These are phyloP conservation scores for Eucalyptus guilfoylei DNA, from an alignment of 345 rosid genomes.

Conservation along the genomic window DNA sequence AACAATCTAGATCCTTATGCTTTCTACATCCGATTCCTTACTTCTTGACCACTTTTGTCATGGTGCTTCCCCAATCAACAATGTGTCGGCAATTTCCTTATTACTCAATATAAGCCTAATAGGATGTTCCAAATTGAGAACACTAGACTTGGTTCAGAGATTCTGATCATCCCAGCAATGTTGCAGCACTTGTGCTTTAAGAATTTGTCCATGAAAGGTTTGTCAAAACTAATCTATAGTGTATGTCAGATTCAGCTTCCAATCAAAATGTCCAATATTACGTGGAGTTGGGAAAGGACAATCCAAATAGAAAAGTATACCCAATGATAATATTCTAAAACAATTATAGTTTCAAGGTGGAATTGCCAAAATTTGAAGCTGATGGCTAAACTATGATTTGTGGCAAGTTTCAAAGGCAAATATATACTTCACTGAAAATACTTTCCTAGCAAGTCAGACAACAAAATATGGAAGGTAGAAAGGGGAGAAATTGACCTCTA, in stretches of 20 bases:
- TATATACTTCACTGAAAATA: neutral
- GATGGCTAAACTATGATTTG: neutral
- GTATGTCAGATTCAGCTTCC: neutral
- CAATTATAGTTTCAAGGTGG: neutral
- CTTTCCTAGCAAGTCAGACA: neutral
- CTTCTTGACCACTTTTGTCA: neutral
- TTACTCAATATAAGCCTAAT: neutral
- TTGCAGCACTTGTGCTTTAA: neutral
- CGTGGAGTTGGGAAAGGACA: neutral
- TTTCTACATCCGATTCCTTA: neutral
- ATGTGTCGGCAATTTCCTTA: neutral
- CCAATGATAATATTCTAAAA: neutral
- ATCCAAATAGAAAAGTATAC: neutral
- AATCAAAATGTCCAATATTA: neutral
- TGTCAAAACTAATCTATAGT: neutral
- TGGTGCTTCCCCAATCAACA: neutral
- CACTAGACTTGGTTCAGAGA: neutral
- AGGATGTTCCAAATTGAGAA: neutral
- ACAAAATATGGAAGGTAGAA: neutral
- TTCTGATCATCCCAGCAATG: neutral
- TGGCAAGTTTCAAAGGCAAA: neutral
- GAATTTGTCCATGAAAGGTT: neutral
- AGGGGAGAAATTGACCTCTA: conserved; percentile 35
- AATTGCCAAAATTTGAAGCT: neutral
- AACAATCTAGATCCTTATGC: neutral